phyloP scores from a whole-genome alignment of 2,329 filamentous ascomycete genomes.

The Mariannaea elegans region DNA sequence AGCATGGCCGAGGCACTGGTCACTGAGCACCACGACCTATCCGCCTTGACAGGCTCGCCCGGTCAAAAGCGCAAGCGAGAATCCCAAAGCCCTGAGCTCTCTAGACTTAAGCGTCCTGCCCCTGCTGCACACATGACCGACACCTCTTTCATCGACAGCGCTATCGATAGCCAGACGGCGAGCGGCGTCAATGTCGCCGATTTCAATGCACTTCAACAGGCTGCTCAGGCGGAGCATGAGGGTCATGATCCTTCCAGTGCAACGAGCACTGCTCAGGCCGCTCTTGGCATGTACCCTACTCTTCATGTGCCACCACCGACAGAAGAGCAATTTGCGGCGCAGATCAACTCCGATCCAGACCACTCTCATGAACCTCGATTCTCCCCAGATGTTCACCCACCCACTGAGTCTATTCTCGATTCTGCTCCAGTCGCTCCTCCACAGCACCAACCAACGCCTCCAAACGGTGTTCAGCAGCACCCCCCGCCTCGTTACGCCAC shows the following conservation, averaged over 20 bases:
- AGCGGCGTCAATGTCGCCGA: constrained; percentile 60
- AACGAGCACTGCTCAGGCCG: constrained; percentile 68
- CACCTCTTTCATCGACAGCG: constrained; percentile 63
- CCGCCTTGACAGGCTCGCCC: constrained; percentile 53
- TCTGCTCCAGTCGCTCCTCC: constrained; percentile 31
- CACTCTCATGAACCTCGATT: constrained; percentile 47
- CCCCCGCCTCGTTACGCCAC: constrained; percentile 47
- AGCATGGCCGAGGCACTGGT: constrained; percentile 59
- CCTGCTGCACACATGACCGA: constrained; percentile 58
- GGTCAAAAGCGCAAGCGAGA: constrained; percentile 66
- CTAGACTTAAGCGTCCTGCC: constrained; percentile 60
- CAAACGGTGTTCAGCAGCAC: constrained; percentile 52
- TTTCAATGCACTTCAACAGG: constrained; percentile 66
- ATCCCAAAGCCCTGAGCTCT: constrained; percentile 58
- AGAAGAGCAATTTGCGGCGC: constrained; percentile 68
- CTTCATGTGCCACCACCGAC: constrained; percentile 66
- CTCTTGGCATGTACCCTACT: constrained; percentile 67
- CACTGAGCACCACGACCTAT: constrained; percentile 58
- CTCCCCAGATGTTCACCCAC: constrained; percentile 44
- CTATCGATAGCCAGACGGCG: constrained; percentile 55
- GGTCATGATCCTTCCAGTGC: constrained; percentile 61
- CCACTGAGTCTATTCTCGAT: constrained; percentile 44
- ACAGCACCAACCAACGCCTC: constrained; percentile 44
- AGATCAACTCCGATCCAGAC: constrained; percentile 50
- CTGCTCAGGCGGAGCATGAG: constrained; percentile 58